Base-by-base conservation (phyloP, 805 yeast species). In the Pichia deserticola region DNA sequence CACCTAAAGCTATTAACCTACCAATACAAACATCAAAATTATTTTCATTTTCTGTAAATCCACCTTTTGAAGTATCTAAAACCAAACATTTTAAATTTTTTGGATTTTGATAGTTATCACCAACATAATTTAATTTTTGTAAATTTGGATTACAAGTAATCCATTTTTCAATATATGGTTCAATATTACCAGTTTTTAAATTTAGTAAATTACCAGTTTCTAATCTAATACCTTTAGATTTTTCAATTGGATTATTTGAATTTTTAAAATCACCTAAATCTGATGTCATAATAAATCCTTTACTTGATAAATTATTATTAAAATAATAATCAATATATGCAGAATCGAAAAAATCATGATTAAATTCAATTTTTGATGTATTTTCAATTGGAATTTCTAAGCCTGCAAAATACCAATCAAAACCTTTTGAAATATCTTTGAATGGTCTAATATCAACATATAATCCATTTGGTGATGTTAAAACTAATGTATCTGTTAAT, bases 341-440 rank as follows among this genome's bases (percentile, higher is more conserved):
- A 15, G 77, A 72, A 47, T 75, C 77, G 48, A 75, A 66, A 41
- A 63, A 62, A 10, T 66, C 66, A 54, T 74, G 76, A 33, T 66
- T 59, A 57, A 76, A 77, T 54, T 65, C 62, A 11, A 74, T 61
- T 44, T 59, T 62, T 10, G 70, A 70, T n/a, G 34, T 11, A 41
- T 72, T 57, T 4, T 64, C 62, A 13, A 42, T 8, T 34, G 36
- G 38, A 7, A 65, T 64, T 45, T 77, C 78, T 1, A 60, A 60
- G 3, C 87, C 86, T 5, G 75, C 74, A 62, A 79, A 75, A 1
- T 74, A 78, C 83, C 84, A 78, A 56, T 81, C 81, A 54, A 78
- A 78, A 27, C 25, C 46, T 11, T 45, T 45, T 3, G 40, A 44
- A 5, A 11, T 15, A 27, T 20, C 32, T n/a, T 20, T 67, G 5